Base-by-base conservation (phyloP, 495 filamentous ascomycete species). In the Aspergillus carlsbadensis region DNA sequence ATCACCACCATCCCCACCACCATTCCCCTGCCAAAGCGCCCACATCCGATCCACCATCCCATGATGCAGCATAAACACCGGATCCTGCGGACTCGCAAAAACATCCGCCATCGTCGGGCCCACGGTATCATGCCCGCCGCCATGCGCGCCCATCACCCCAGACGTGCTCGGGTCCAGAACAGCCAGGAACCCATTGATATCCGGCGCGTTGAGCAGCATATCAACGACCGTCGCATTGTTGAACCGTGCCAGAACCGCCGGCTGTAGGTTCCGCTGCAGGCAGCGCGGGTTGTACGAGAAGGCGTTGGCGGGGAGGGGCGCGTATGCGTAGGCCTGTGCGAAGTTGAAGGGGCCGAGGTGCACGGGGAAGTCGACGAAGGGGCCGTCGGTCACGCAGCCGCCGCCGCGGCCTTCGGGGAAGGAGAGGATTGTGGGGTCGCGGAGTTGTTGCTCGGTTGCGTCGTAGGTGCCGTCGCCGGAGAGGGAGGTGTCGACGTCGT, bases 311-410 rank as follows among this genome's bases (percentile, higher is more conserved):
- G 55, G 56, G 4, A 50, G 18, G 31, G 39, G 44, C 3, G 56
- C 47, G 22, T 65, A 54, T 11, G 61, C 58, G 6, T 71, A 66
- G 3, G 64, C 65, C 10, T 68, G 48, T 8, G 69, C 64, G 36
- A 78, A 60, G 18, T 48, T 60, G 7, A 76, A 75, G 1, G 83
- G 83, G 6, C 83, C 84, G 10, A 86, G 66, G 60, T 79, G 42
- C 1, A 48, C 20, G 10, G 64, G 65, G 20, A 67, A 76, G 42
- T 76, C 64, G 1, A 68, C 71, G 65, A 89, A 87, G 3, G 86
- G 86, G 0, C 86, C 87, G 33, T 67, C 74, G 3, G 65, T 69
- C 5, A 90, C 76, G 57, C 86, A 90, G 4, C 87, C 87, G 17
- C 86, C 87, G 10, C 87, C 87, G 2, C 67, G 78, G 13, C 80